phyloP scores from a whole-genome alignment of 805 yeast genomes.

The Schwanniomyces occidentalis region DNA sequence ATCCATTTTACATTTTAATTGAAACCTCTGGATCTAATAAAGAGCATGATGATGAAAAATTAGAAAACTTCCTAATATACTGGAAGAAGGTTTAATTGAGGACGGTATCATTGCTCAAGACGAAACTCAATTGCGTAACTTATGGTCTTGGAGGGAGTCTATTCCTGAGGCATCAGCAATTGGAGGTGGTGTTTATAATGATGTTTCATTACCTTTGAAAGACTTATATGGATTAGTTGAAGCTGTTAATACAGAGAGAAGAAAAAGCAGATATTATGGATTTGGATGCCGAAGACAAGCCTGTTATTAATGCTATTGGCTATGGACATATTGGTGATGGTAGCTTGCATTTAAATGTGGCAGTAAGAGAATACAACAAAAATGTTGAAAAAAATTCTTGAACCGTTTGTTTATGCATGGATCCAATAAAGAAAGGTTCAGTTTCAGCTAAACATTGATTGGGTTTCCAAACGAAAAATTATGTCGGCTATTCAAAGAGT shows the following conservation, averaged over 20 bases:
- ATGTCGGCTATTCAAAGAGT: constrained; percentile 80
- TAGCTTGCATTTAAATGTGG: constrained; percentile 89
- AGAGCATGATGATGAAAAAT: constrained; percentile 89
- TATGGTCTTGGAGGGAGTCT: constrained; percentile 97
- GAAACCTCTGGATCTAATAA: constrained; percentile 94
- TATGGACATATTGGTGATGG: constrained; percentile 99
- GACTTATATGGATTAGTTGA: constrained; percentile 81
- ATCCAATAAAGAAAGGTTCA: constrained; percentile 74
- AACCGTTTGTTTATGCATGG: constrained; percentile 96
- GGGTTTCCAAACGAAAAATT: constrained; percentile 94
- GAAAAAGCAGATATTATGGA: constrained; percentile 58
- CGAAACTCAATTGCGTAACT: constrained; percentile 75
- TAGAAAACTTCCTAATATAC: constrained; percentile 76
- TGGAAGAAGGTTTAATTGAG: constrained; percentile 78
- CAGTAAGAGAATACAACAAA: constrained; percentile 80
- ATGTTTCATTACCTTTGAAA: constrained; percentile 85
- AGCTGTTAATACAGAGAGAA: constrained; percentile 67
- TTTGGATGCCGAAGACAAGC: constrained; percentile 57
- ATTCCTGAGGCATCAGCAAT: constrained; percentile 85
- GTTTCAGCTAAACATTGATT: constrained; percentile 97
- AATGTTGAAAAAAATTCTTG: constrained; percentile 77
- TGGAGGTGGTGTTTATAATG: constrained; percentile 95
- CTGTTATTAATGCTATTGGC: constrained; percentile 88
- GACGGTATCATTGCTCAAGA: constrained; percentile 98
- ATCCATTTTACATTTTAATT: constrained; percentile 87